Evolutionary conservation across 2,329 filamentous ascomycete species (phyloP), one percentile per base, ranked within the genome.

Genomic region (Fusarium sp.): DNA sequence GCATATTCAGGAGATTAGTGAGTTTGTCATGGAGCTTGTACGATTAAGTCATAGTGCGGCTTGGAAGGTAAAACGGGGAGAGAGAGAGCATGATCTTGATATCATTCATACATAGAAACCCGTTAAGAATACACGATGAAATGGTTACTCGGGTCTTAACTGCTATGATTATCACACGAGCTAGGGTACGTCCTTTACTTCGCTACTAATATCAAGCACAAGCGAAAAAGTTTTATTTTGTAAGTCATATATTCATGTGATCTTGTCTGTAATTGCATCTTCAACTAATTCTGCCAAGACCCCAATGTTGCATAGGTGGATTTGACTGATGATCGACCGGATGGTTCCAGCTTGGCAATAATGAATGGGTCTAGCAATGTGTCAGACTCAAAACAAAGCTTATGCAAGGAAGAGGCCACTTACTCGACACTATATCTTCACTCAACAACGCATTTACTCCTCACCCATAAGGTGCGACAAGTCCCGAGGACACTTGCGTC

Each of bases 21-120:
- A 73, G 15, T 73, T 68, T 33, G 70, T 73, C 0, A 73, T 73
- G 70, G 70, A 73, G n/a, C 70, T 73, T 33, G 70, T 73, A 5
- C 57, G 70, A 11, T 58, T 73, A 15, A 71, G 59, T 49, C 70
- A 73, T 37, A 73, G 70, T 58, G 70, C 70, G 18, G 70, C 70
- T 3, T 73, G 70, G 70, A 73, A 73, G 16, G 70, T 63, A 1
- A 73, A 73, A 35, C 45, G 67, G 3, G 70, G 70, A 0, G 70
- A 73, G 25, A 70, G 70, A 12, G 65, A 68, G 35, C 62, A 66
- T 64, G 70, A 73, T n/a, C 66, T 73, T 12, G 70, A 73, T 38
- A 67, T 73, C 3, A 70, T 73, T 35, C 66, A 71, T 39, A 66
- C 31, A 31, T 66, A n/a, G 15, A 0, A 31, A 1, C 4, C 10